Base-by-base conservation (phyloP, 371 early-diverging fungal species). In the Capillidium heterosporum region DNA sequence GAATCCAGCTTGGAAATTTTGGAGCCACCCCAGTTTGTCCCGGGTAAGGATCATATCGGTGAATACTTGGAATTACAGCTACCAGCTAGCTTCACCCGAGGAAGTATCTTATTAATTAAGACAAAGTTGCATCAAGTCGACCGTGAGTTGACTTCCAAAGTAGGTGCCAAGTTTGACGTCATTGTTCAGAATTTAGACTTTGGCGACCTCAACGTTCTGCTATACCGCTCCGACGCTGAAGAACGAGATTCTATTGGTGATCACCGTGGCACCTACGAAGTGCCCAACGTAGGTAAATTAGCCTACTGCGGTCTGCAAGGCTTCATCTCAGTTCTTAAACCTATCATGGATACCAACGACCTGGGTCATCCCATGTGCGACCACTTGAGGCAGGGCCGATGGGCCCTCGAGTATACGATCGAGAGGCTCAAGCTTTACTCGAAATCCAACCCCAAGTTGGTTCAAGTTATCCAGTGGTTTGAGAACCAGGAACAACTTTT, bases 261-360 rank as follows among this genome's bases (percentile, higher is more conserved):
- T 61, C 86, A 80, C 39, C 76, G 82, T 58, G 85, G 85, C 17
- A 76, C 70, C 2, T 98, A 98, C 63, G 73, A 88, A 42, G 72
- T 97, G 24, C 95, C 96, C 0, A 78, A 79, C 17, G 72, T 74
- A 59, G 96, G 95, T 0, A 39, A 66, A 1, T 64, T 94, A 2
- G 68, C 85, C 0, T 97, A 93, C 65, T 88, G 89, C 59, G 98
- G 98, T 2, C 63, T 95, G 31, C 86, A 93, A 69, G 98, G 98
- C 0, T 89, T 90, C 63, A 79, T 87, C 61, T 80, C 90, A 21
- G 81, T 80, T 0, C 64, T 89, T 23, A 68, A 71, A 0, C 74
- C 76, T 0, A 82, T 90, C 26, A 85, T 89, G 32, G 73, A 76
- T 1, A 71, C 68, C 52, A 97, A 93, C 61, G 87, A 97, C 64